phyloP scores from a whole-genome alignment of 148 eudicot species.

The Chenopodium suecicum region DNA sequence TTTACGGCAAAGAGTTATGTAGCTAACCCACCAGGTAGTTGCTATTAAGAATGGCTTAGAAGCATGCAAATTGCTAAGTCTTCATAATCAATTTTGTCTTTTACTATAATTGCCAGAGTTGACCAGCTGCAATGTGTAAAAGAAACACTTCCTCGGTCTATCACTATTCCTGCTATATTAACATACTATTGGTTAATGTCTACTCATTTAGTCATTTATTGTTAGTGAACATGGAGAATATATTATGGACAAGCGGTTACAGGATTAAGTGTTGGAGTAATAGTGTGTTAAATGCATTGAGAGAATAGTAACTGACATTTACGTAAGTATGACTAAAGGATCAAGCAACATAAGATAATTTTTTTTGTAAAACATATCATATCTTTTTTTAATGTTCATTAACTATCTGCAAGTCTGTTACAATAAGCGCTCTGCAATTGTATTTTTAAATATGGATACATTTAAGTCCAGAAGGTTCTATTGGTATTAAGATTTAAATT shows the following conservation, averaged over 20 bases:
- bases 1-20: not conserved
- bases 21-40: not conserved
- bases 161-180: too few species aligned
- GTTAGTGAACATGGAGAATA: not conserved
- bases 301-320: not conserved
- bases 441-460: not conserved
- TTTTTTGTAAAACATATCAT: too few species aligned
- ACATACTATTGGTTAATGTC: not conserved
- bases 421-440: not conserved
- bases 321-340: too few species aligned
- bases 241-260: not conserved
- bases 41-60: too few species aligned
- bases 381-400: not conserved
- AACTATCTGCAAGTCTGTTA: not conserved
- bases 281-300: not conserved
- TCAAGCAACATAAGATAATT: too few species aligned
- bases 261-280: not conserved
- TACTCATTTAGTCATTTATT: too few species aligned
- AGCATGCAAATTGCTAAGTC: too few species aligned
- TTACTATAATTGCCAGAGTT: not conserved
- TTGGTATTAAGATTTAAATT: not conserved
- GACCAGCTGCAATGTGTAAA: too few species aligned
- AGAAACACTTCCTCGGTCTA: not conserved
- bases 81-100: not conserved
- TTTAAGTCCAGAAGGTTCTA: not conserved